Evolutionary conservation across 257 asterid species (phyloP), one percentile per base, ranked within the genome.

Genomic region (Ajuga chamaepitys): DNA sequence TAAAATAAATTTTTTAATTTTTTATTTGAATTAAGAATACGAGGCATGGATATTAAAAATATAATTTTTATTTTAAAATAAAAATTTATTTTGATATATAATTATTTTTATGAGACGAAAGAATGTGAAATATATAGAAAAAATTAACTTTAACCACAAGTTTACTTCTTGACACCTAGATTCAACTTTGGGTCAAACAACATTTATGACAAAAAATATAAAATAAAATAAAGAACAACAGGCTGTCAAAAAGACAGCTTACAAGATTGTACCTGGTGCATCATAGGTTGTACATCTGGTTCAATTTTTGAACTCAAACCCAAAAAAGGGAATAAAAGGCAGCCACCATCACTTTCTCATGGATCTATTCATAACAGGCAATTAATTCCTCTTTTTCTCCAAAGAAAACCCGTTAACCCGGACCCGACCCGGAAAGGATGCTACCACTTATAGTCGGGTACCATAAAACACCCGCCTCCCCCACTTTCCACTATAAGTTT

Each of bases 401-500:
- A 7, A 12, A 14, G 2, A 4, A 16, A 34, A 62, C 50, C 75
- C 55, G 78, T 52, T 45, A 58, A 62, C 70, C 71, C 52, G 38
- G 52, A 70, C 52, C 70, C 67, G 21, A 62, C 32, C 69, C 69
- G 73, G 3, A 51, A 57, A 32, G 34, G 7, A 14, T 13, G 5
- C 37, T 59, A 56, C 62, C n/a, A 34, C 40, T 26, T 16, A 10
- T 42, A 64, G 38, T 37, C 55, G 70, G 70, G 63, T 73, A 70
- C 82, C 70, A 77, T 77, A 75, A 79, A 75, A 74, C 74, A 73
- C 82, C 84, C 87, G 85, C 78, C 80, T 65, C 83, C 70, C 82
- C 60, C 63, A 64, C 67, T 56, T 24, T 51, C 65, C 14, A 20
- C 45, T 20, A 68, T 51, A 64, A 58, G 14, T 64, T 50, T 40